Base-by-base conservation (phyloP, 2,329 filamentous ascomycete genomes). In the Paracamarosporium sp. region DNA sequence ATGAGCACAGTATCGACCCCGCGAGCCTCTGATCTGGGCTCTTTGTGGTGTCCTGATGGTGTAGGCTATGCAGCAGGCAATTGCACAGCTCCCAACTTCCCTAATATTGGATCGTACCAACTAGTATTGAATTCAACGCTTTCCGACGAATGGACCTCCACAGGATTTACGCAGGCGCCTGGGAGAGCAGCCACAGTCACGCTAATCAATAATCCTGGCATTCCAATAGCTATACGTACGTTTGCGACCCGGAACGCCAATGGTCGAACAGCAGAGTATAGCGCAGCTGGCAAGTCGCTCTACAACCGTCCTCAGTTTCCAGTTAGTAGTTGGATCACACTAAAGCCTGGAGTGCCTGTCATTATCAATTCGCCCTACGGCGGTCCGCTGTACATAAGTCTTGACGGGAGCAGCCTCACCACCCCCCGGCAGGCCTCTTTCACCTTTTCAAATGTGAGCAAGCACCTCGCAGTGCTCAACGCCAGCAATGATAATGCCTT, bases 181-280 rank as follows among this genome's bases (percentile, higher is more conserved):
- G 28, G 44, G 8, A 27, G 17, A 33, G 28, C 44, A 11, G 44
- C 27, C 28, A 47, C 44, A 27, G n/a, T 47, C 5, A 47, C 27
- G 5, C 28, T 47, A 17, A 22, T 6, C 11, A 47, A 47, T 12
- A n/a, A 47, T 22, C 44, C 44, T 47, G 44, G 44, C 12, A 47
- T 47, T 33, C 44, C 44, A 7, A 13, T 47, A 6, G 44, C 44
- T 17, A 28, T 47, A 8, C 28, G 44, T 12, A 22, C 7, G 7
- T 48, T 48, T 35, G 45, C 45, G 20, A 48, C 30, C 6, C 45
- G 45, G 1, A 48, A 48, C 28, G 45, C 45, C 11, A 30, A 48
- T 48, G 22, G 45, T 35, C 45, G 45, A 15, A 48, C 45, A n/a
- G 30, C 45, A 30, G 45, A 48, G 30, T 48, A 48, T 20, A 48